phyloP scores from a whole-genome alignment of 2,329 filamentous ascomycete species.

The Tolypocladium cylindrosporum region DNA sequence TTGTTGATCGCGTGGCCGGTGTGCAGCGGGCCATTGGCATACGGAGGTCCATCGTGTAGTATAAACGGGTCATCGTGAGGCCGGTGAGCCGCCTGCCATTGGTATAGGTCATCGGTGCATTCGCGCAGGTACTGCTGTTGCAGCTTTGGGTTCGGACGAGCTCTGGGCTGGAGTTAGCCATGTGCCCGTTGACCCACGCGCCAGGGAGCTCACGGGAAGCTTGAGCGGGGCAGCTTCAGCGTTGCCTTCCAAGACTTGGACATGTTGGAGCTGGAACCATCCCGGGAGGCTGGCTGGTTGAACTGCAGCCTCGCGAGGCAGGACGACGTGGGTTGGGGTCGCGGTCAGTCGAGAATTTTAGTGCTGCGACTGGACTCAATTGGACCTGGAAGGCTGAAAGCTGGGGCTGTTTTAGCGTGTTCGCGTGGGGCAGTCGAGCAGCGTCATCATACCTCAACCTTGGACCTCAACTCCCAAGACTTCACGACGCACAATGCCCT shows the following conservation, averaged over 20 bases:
- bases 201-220: slow-evolving; percentile 49
- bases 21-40: slow-evolving; percentile 87
- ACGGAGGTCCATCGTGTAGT: slow-evolving; percentile 91
- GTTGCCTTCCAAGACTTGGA: slow-evolving; percentile 63
- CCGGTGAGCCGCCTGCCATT: slow-evolving; percentile 63
- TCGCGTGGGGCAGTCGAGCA: neutral
- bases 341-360: neutral
- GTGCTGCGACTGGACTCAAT: neutral
- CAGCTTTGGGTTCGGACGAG: slow-evolving; percentile 39
- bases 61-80: slow-evolving; percentile 56
- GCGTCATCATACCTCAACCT: neutral
- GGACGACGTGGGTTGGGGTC: slow-evolving; percentile 2
- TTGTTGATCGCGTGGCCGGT: slow-evolving; percentile 96
- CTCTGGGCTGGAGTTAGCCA: slow-evolving; percentile 23
- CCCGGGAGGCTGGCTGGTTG: slow-evolving; percentile 8
- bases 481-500: neutral
- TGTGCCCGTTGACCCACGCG: neutral
- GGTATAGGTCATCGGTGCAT: slow-evolving; percentile 82
- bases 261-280: slow-evolving; percentile 23
- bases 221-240: slow-evolving; percentile 63
- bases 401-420: neutral
- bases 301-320: slow-evolving; percentile 5
- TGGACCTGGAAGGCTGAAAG: neutral
- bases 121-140: slow-evolving; percentile 54
- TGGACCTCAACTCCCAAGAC: neutral